Evolutionary conservation across 2,329 filamentous ascomycete genomes (phyloP), one percentile per base, ranked within the genome.

Genomic region (Colletotrichum acutatum): DNA sequence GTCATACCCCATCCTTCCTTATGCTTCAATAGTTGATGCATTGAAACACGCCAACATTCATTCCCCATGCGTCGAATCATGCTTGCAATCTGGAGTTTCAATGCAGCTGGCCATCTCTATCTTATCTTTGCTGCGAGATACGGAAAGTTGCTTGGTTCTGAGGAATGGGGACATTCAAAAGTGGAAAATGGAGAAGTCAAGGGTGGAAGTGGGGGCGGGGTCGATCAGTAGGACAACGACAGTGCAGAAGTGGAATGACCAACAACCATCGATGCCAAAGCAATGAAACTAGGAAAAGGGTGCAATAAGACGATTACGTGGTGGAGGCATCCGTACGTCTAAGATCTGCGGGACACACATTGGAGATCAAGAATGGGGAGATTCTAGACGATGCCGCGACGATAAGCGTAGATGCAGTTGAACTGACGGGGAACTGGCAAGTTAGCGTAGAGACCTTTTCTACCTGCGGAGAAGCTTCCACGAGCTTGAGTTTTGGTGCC

Each of bases 371-470:
- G 16, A 34, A 52, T 56, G 52, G 42, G n/a, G 37, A 63, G 11
- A 19, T 24, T n/a, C 42, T 57, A 5, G 42, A 59, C 19, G 14
- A 7, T 11, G 26, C 53, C 14, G 37, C n/a, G 30, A 22, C n/a
- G 68, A 71, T 71, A 71, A 49, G 64, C 42, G 42, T 49, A 32
- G 24, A 60, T 66, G 24, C 22, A 24, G 14, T 11, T n/a, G 16
- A 28, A 42, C 9, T 14, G n/a, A 32, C 37, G 42, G 42, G 19
- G 24, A 56, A 28, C 2, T 22, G n/a, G 37, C 24, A 46, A 42
- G 30, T 46, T 8, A 46, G 26, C 32, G 65, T 56, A 57, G 65
- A 57, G 65, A 68, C n/a, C 53, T 42, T 57, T 62, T 32, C 9
- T 58, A 28, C 26, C 11, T 66, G 54, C 46, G 54, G 62, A 1